Percentiles rank a stretch among this genome's conserved stretches.
These are phyloP conservation scores for Thinopyrum elongatum DNA, from an alignment of 176 grass and related monocot species.

Conservation along the genomic window DNA sequence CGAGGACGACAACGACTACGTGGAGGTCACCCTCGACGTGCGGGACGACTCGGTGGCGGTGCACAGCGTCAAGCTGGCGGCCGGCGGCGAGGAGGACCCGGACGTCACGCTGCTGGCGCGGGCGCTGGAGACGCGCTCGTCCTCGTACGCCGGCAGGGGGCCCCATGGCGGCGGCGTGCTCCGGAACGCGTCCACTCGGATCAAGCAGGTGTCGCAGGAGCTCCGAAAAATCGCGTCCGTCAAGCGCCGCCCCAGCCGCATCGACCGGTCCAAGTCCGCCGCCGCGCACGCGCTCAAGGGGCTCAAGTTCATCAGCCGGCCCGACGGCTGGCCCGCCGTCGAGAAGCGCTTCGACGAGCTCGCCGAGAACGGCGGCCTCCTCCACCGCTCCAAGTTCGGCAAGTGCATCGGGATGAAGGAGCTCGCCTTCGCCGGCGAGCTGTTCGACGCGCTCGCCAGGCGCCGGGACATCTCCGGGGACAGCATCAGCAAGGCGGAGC, in stretches of 20 bases:
- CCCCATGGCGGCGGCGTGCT: slow-evolving; percentile 13
- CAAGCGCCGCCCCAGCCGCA: slow-evolving; percentile 19
- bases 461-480: slow-evolving; percentile 72
- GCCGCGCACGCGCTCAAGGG: slow-evolving; percentile 93
- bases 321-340: slow-evolving; percentile 70
- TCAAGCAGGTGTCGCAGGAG: slow-evolving; percentile 96
- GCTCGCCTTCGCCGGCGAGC: slow-evolving; percentile 74
- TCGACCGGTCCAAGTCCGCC: slow-evolving; percentile 73
- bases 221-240: slow-evolving; percentile 61
- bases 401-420: slow-evolving; percentile 95
- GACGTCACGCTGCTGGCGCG: slow-evolving; percentile 65
- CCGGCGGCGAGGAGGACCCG: slow-evolving; percentile 34
- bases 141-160: slow-evolving; percentile 36
- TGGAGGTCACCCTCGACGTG: slow-evolving; percentile 96
- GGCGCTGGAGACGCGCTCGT: slow-evolving; percentile 65
- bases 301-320: slow-evolving; percentile 83
- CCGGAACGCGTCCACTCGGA: slow-evolving; percentile 72
- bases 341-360: slow-evolving; percentile 74
- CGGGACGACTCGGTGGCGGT: slow-evolving; percentile 93
- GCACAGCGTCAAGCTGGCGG: slow-evolving; percentile 78
- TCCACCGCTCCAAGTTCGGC: slow-evolving; percentile 76
- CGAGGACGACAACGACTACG: slow-evolving; percentile 64
- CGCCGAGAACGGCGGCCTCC: slow-evolving; percentile 53
- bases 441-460: slow-evolving; percentile 81
- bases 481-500: slow-evolving; percentile 75